Percentiles rank a stretch among this genome's conserved stretches.
Evolutionary conservation across 176 grass and related monocot species (phyloP).

Genomic region (Hordeum marinum): DNA sequence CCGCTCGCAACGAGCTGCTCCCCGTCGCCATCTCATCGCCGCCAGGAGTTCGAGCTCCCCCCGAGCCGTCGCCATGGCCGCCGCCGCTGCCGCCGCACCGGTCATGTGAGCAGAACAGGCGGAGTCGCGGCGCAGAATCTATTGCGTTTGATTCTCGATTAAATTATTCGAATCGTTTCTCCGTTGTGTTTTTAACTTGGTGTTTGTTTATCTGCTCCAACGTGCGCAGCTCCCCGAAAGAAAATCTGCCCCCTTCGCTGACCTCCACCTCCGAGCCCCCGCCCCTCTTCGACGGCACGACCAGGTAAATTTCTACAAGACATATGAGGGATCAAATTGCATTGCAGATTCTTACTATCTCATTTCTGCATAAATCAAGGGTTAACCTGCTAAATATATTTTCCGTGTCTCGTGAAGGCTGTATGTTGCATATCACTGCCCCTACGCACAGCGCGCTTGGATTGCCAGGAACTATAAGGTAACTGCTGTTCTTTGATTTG

Average conservation of each 20-base stretch:
- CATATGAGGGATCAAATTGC: neutral
- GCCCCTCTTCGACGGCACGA: slow-evolving; percentile 76
- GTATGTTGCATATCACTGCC: slow-evolving; percentile 71
- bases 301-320: slow-evolving; percentile 32
- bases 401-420: slow-evolving; percentile 39
- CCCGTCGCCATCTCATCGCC: neutral
- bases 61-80: slow-evolving; percentile 36
- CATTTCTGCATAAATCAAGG: neutral
- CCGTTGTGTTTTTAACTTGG: neutral
- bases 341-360: too few species aligned
- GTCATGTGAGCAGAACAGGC: slow-evolving; percentile 28
- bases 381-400: neutral
- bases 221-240: slow-evolving; percentile 32
- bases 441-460: slow-evolving; percentile 82
- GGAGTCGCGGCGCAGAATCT: neutral
- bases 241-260: slow-evolving; percentile 50
- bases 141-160: neutral
- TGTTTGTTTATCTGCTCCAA: neutral
- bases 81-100: slow-evolving; percentile 12
- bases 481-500: neutral
- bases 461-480: slow-evolving; percentile 87
- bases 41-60: neutral
- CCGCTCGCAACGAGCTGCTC: neutral
- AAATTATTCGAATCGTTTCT: neutral
- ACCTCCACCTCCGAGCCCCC: slow-evolving; percentile 60